Evolutionary conservation across 73 alveolate genomes (phyloP).

Genomic region (Tetrahymena borealis): DNA sequence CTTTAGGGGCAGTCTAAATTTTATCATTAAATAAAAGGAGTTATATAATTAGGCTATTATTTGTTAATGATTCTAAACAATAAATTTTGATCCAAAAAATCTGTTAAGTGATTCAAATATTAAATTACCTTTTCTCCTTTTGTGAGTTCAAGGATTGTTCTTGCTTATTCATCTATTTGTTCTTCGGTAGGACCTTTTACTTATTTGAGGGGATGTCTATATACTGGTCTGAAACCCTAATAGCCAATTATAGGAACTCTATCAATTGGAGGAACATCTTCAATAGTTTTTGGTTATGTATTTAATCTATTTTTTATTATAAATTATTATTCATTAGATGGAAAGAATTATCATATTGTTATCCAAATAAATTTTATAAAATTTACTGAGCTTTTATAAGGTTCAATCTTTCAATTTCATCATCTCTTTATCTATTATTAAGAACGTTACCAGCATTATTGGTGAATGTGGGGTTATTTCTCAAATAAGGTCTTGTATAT

Average conservation of each 20-base stretch:
- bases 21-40: neutral
- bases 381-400: neutral
- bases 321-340: neutral
- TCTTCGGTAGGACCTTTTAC: neutral
- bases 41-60: no score
- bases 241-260: constrained; percentile 44
- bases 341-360: neutral
- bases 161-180: neutral
- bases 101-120: neutral
- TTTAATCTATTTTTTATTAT: neutral
- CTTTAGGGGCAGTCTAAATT: neutral
- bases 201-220: constrained; percentile 40
- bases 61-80: no score
- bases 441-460: neutral
- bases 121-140: neutral
- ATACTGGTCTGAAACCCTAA: constrained; percentile 43
- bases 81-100: no score
- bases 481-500: constrained; percentile 5
- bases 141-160: neutral
- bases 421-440: neutral
- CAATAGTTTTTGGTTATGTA: constrained; percentile 30
- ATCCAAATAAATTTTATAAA: no score
- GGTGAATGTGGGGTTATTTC: neutral
- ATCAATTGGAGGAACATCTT: constrained; percentile 44
- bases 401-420: neutral